Evolutionary conservation across 2,329 filamentous ascomycete genomes (phyloP), one percentile per base, ranked within the genome.

Genomic region (Monosporascus sp.): DNA sequence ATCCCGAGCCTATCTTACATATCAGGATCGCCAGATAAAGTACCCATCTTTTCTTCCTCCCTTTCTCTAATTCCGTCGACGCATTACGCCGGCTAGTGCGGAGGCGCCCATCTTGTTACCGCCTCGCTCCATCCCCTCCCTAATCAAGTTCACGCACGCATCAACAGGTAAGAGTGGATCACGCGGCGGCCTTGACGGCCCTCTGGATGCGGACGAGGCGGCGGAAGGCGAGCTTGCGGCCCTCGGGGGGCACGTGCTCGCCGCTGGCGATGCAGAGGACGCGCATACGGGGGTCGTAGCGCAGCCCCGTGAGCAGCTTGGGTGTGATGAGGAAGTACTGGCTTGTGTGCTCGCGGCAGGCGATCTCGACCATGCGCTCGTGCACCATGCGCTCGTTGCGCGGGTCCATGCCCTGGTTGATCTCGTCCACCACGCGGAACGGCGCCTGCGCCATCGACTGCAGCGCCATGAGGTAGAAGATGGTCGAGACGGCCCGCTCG

Each of bases 401-500:
- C 44, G 93, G 94, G 70, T 99, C 94, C 94, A 99, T 99, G 61
- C 94, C 94, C 74, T 99, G 94, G 68, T 99, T 99, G 79, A 99
- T 99, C 75, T 99, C 94, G 72, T 99, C 94, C 55, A 99, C 94
- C 49, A 99, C 93, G 50, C 94, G 91, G 82, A 99, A 99, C 1
- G 94, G 94, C 3, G 92, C 91, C 64, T 91, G 88, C 17, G 94
- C 93, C 64, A 99, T 86, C 49, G 90, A 90, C 71, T 99, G 94
- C 26, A 99, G 82, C 5, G 94, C 91, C 92, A 99, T 97, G 53
- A 99, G 90, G 74, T 95, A 99, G 80, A 97, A 99, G 67, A 97
- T 96, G 16, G 94, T 99, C 22, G 91, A 96, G 22, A 99, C 93
- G 24, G 94, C 91, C 55, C 94, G 88, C 75, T 99, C 94, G 59